Conservation (phyloP, 2,329 filamentous ascomycete species). For the Chaetomiaceae sp. region DNA sequence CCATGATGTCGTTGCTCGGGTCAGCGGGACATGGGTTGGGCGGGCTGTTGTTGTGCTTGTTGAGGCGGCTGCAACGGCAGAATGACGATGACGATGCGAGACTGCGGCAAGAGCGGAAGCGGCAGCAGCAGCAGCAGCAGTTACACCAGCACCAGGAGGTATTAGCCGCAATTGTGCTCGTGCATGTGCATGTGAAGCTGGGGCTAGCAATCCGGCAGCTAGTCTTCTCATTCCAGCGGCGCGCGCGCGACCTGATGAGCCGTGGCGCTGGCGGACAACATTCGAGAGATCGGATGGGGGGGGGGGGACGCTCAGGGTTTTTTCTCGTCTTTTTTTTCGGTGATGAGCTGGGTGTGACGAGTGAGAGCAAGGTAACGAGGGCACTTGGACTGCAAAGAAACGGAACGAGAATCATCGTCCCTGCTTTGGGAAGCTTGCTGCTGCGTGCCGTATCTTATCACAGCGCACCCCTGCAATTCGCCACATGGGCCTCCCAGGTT, state of each 20-base stretch:
- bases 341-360: background rate
- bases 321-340: too few species aligned
- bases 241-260: slow-evolving; percentile 25
- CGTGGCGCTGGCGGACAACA: slow-evolving; percentile 25
- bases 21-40: too few species aligned
- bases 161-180: slow-evolving; percentile 15
- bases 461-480: background rate
- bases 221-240: slow-evolving; percentile 43
- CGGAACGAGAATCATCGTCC: background rate
- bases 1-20: too few species aligned
- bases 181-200: slow-evolving; percentile 19
- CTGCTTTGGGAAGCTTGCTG: background rate
- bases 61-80: too few species aligned
- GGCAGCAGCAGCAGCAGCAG: background rate
- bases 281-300: slow-evolving; percentile 16
- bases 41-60: too few species aligned
- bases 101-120: slow-evolving; percentile 5
- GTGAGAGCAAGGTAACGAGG: too few species aligned
- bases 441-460: too few species aligned
- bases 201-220: slow-evolving; percentile 33
- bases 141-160: background rate
- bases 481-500: background rate
- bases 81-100: too few species aligned
- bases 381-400: background rate
- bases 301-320: background rate